A percentile compares a stretch with the other conserved stretches of the same genome.
Evolutionary conservation across 2,329 filamentous ascomycete species (phyloP).

Genomic region (Niveomyces coronatus): DNA sequence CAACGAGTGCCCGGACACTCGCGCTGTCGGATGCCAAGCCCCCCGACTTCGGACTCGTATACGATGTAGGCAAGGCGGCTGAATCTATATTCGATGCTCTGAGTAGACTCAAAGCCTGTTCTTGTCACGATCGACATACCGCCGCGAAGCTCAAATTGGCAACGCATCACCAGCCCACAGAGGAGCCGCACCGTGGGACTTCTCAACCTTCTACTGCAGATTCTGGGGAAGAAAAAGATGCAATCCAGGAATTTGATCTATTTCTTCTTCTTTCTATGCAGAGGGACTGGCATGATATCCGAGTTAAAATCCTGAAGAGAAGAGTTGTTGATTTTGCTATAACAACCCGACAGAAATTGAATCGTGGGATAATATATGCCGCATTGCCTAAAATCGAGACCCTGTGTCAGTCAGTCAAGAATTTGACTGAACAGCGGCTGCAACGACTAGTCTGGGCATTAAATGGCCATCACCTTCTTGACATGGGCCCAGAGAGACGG

Average conservation of each 20-base stretch:
- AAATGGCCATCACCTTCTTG: background rate
- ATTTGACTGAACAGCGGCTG: background rate
- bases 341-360: too few species aligned
- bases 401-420: slow-evolving; percentile 1
- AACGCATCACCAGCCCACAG: background rate
- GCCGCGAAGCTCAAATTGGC: slow-evolving; percentile 1
- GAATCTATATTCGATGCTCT: slow-evolving; percentile 7
- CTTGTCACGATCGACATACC: slow-evolving; percentile 1
- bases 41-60: slow-evolving; percentile 3
- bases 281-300: slow-evolving; percentile 6
- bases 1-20: too few species aligned
- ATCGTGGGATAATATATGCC: too few species aligned
- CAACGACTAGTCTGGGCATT: background rate
- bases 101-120: background rate
- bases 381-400: slow-evolving; percentile 1
- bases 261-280: slow-evolving; percentile 7
- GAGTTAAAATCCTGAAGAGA: background rate
- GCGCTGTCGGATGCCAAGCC: too few species aligned
- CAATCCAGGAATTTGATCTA: background rate
- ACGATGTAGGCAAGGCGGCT: background rate
- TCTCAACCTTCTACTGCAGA: too few species aligned
- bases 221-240: background rate
- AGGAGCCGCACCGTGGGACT: too few species aligned
- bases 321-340: background rate
- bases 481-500: background rate